phyloP scores from a whole-genome alignment of 208 protist genomes.

The Tetramitus jugosus region DNA sequence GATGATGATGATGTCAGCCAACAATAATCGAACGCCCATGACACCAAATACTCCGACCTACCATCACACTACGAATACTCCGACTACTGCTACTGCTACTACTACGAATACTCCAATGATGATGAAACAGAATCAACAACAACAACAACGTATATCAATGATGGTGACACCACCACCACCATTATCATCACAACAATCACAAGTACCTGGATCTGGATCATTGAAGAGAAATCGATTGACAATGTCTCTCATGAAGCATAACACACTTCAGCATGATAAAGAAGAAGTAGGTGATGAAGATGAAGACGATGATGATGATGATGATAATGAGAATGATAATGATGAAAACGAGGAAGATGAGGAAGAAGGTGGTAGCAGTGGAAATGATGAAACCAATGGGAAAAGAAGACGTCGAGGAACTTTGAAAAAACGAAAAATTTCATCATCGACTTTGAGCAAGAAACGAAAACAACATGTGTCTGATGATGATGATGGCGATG shows the following conservation, averaged over 20 bases:
- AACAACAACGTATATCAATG: not conserved
- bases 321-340: not conserved
- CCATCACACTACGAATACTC: not conserved
- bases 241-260: not conserved
- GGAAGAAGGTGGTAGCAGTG: not conserved
- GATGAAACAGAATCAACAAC: not conserved
- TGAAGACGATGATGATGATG: not conserved
- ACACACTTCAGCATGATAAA: not conserved
- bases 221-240: not conserved
- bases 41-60: no score
- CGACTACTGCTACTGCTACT: no score
- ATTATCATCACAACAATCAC: not conserved
- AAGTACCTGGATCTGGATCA: not conserved
- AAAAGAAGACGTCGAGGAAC: no score
- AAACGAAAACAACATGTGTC: no score
- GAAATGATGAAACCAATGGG: no score
- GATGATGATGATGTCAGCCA: no score
- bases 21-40: no score
- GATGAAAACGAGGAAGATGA: not conserved
- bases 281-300: not conserved
- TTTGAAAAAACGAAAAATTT: no score
- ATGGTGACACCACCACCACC: not conserved
- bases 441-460: no score
- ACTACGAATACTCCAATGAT: no score
- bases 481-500: slow-evolving; percentile 8